These are phyloP conservation scores for Quercus rubra DNA, from an alignment of 306 rosid genomes.

Conservation along the genomic window DNA sequence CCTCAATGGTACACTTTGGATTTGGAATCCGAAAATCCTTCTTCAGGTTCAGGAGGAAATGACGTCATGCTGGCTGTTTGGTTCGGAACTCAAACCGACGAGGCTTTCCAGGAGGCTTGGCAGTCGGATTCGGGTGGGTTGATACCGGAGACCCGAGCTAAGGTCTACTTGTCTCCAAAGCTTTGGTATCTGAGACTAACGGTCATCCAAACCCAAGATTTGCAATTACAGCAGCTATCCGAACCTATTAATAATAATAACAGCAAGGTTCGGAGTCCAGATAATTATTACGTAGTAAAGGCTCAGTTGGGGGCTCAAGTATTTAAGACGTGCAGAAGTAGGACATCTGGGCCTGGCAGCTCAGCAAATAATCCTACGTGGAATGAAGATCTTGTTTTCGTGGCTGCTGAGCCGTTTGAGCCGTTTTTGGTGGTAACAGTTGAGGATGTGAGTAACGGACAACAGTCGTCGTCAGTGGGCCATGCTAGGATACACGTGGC, in stretches of 20 bases:
- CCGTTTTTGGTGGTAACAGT: slow-evolving; percentile 56
- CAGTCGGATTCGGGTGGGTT: slow-evolving; percentile 85
- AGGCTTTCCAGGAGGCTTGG: slow-evolving; percentile 93
- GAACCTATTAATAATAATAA: slow-evolving; percentile 18
- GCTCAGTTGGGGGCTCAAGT: slow-evolving; percentile 76
- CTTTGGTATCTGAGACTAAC: slow-evolving; percentile 91
- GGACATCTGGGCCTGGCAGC: slow-evolving; percentile 24
- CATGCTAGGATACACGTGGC: slow-evolving; percentile 58
- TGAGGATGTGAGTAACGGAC: slow-evolving; percentile 44
- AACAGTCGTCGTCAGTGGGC: slow-evolving; percentile 31
- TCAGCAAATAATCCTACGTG: slow-evolving; percentile 58
- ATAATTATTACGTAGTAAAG: slow-evolving; percentile 47
- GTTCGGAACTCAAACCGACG: slow-evolving; percentile 83
- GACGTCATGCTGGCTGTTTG: slow-evolving; percentile 89
- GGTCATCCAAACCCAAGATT: slow-evolving; percentile 91
- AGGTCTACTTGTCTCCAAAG: slow-evolving; percentile 88
- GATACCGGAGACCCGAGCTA: slow-evolving; percentile 82
- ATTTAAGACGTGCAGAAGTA: slow-evolving; percentile 59
- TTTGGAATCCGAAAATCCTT: slow-evolving; percentile 24
- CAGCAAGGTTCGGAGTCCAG: slow-evolving; percentile 33
- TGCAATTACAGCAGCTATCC: slow-evolving; percentile 49
- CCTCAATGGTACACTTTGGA: slow-evolving; percentile 93
- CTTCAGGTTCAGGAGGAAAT: slow-evolving; percentile 37
- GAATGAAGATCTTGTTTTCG: slow-evolving; percentile 76
- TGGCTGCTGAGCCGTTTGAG: slow-evolving; percentile 89